Percentiles rank a stretch among this genome's conserved stretches.
phyloP scores from a whole-genome alignment of 2,329 filamentous ascomycete species.

The Emmonsiellopsis sp. region DNA sequence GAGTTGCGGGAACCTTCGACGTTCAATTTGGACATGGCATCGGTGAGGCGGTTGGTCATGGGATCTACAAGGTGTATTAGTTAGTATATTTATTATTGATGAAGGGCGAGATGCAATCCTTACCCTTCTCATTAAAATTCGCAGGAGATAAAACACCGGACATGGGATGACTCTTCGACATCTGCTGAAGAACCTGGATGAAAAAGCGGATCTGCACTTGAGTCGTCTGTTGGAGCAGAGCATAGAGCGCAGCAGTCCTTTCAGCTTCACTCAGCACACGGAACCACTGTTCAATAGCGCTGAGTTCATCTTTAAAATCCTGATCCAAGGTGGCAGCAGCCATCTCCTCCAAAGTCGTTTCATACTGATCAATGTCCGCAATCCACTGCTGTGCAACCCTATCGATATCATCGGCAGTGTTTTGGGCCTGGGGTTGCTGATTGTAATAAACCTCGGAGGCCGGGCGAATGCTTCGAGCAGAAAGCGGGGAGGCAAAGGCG shows the following conservation, averaged over 20 bases:
- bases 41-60: slow-evolving; percentile 90
- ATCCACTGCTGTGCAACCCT: slow-evolving; percentile 98
- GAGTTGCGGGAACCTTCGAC: slow-evolving; percentile 83
- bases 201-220: slow-evolving; percentile 99
- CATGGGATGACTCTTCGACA: slow-evolving; percentile 98
- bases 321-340: slow-evolving; percentile 96
- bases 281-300: slow-evolving; percentile 99
- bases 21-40: slow-evolving; percentile 92
- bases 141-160: slow-evolving; percentile 88
- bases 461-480: slow-evolving; percentile 74
- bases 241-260: slow-evolving; percentile 88
- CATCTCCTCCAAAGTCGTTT: slow-evolving; percentile 98
- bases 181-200: slow-evolving; percentile 96
- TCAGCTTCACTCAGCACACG: slow-evolving; percentile 94
- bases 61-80: slow-evolving; percentile 54
- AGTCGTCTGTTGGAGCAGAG: slow-evolving; percentile 92
- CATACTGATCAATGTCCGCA: slow-evolving; percentile 96
- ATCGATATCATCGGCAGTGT: slow-evolving; percentile 76
- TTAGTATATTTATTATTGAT: slow-evolving; percentile 11
- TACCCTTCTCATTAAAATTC: slow-evolving; percentile 89
- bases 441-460: slow-evolving; percentile 90
- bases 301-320: slow-evolving; percentile 98
- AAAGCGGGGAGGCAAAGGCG: slow-evolving; percentile 61
- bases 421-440: slow-evolving; percentile 60
- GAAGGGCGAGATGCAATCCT: slow-evolving; percentile 13